phyloP scores from a whole-genome alignment of 768 basidiomycete genomes.

The Xerocomus spinulosus region DNA sequence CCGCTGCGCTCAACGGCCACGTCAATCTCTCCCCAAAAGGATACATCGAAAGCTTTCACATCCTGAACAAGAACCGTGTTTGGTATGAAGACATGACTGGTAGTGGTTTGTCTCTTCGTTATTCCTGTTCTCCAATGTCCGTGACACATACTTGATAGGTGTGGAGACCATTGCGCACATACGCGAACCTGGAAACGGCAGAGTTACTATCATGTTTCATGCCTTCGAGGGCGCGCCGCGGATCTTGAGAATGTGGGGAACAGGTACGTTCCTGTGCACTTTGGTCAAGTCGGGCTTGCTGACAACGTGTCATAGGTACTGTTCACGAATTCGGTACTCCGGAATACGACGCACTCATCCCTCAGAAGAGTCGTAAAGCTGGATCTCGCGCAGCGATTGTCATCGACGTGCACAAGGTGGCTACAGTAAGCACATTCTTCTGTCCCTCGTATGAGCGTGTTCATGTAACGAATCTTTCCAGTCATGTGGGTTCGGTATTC shows the following conservation, averaged over 20 bases:
- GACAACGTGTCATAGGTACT: constrained; percentile 36
- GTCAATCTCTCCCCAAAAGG: constrained; percentile 71
- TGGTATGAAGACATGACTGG: constrained; percentile 78
- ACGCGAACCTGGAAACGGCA: constrained; percentile 50
- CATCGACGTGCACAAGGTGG: constrained; percentile 58
- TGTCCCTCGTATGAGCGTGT: not conserved
- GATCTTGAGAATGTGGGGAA: constrained; percentile 58
- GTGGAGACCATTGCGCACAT: constrained; percentile 57
- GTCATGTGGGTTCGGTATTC: constrained; percentile 67
- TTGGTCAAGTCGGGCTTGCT: not conserved
- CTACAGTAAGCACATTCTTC: constrained; percentile 31
- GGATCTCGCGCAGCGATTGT: constrained; percentile 61
- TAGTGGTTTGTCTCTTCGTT: constrained; percentile 46
- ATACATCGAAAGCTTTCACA: constrained; percentile 54
- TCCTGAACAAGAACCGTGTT: constrained; percentile 47
- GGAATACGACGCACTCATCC: constrained; percentile 53
- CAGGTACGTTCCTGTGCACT: constrained; percentile 32
- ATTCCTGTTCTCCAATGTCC: not conserved
- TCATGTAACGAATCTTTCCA: constrained; percentile 22
- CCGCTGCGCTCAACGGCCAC: constrained; percentile 60
- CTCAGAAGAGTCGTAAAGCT: constrained; percentile 41
- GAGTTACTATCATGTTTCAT: constrained; percentile 58
- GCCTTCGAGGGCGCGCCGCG: constrained; percentile 58
- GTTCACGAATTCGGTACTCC: constrained; percentile 60
- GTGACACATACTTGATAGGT: constrained; percentile 31